These are phyloP conservation scores for Bruguiera sexangula DNA, from an alignment of 345 rosid species.

Conservation along the genomic window DNA sequence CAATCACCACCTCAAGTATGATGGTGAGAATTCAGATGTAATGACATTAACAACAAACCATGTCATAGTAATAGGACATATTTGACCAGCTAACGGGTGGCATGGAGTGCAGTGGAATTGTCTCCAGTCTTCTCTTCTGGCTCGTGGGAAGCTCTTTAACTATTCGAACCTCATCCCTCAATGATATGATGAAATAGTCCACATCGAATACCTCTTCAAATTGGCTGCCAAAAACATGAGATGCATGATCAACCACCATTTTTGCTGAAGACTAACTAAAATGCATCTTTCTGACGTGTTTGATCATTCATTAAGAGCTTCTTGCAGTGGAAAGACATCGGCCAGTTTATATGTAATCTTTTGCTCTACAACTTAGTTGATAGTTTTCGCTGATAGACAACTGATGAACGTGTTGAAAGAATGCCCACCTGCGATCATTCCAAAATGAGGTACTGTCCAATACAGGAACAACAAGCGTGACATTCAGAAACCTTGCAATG, in stretches of 20 bases:
- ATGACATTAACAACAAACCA: constrained; percentile 16
- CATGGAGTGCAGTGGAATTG: constrained; percentile 33
- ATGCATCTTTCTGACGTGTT: background rate
- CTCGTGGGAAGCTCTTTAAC: constrained; percentile 41
- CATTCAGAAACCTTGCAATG: constrained; percentile 31
- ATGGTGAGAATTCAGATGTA: no score
- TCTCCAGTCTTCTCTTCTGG: constrained; percentile 30
- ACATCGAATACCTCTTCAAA: constrained; percentile 49
- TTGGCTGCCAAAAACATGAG: constrained; percentile 26
- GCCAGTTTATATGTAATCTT: no score
- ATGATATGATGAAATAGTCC: constrained; percentile 44
- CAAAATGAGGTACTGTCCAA: constrained; percentile 36
- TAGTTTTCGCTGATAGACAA: background rate
- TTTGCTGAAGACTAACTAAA: no score
- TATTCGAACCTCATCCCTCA: constrained; percentile 47
- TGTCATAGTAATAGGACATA: constrained; percentile 50
- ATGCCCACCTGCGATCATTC: constrained; percentile 28
- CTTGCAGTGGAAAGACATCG: no score
- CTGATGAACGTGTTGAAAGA: background rate
- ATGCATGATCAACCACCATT: background rate
- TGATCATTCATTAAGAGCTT: background rate
- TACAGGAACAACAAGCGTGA: constrained; percentile 35
- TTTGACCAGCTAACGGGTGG: constrained; percentile 56
- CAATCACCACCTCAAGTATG: no score
- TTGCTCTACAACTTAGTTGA: no score